Evolutionary conservation across 495 filamentous ascomycete genomes (phyloP), one percentile per base, ranked within the genome.

Genomic region (Parathielavia hyrcaniae): DNA sequence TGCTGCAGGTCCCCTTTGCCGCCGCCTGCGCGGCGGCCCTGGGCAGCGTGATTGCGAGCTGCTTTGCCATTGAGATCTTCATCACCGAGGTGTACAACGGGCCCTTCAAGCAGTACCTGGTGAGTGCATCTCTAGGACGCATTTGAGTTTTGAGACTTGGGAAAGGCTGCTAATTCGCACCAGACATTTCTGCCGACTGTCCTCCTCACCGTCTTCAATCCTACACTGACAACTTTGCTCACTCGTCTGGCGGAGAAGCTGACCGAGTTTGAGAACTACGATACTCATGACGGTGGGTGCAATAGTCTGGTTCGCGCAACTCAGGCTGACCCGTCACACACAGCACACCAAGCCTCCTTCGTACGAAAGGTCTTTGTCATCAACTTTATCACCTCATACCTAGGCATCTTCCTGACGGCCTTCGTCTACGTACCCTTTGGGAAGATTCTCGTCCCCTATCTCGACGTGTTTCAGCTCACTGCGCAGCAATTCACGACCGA

Each of bases 361-460:
- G 91, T 90, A 4, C 83, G 83, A 64, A 98, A 98, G 72, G 82
- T 95, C 44, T 97, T 98, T 62, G 82, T 98, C 22, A 80, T 98
- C 61, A 97, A 98, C 75, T 96, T 97, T 66, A 93, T 98, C 67
- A 96, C 90, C 13, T 97, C 93, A 0, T 98, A 97, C 67, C 82
- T 96, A 4, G 87, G 90, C 0, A 83, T 98, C 34, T 86, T 95
- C 71, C 76, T 98, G 14, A 97, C 93, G 0, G 91, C 93, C 9
- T 98, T 98, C 68, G 86, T 98, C 54, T 98, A 98, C 63, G 88
- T 98, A 23, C 95, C 93, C 0, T 98, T 97, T 69, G 93, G 88
- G 9, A 85, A 82, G 62, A 62, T 88, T 36, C 84, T 98, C 53
- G 88, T 96, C 1, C 93, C 93, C 0, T 87, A 97, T 60, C 81